Base-by-base conservation (phyloP, 2,329 filamentous ascomycete genomes). In the Dactylonectria estremocensis region DNA sequence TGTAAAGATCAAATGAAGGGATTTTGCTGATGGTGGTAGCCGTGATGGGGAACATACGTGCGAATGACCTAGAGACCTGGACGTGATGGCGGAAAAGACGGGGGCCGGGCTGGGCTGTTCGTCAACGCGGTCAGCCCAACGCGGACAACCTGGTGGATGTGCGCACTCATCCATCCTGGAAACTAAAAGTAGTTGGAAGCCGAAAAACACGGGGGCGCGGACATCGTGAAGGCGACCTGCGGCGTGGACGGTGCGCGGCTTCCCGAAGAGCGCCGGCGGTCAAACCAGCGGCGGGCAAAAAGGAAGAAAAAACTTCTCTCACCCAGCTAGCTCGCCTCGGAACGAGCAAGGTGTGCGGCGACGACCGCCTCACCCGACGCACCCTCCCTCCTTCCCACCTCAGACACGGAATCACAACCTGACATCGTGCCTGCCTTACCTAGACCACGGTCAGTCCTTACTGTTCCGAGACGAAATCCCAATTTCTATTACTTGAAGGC, bases 401-500 rank as follows among this genome's bases (percentile, higher is more conserved):
- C 24, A 49, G 31, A 62, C 52, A 40, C 54, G 55, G 55, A 54
- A 46, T 57, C 50, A 45, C 24, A 28, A 28, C 24, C 24, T 28
- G 24, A 28, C 24, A 28, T 28, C 24, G 24, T 28, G 24, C 24
- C 24, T 28, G 24, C 24, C 24, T 28, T 28, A 28, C 24, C 24
- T 28, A 28, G 24, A 28, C 24, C 24, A 28, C 24, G 24, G 24
- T 28, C 24, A 52, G 61, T 43, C 63, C 63, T 66, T 66, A 66
- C 63, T 66, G 33, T 40, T 53, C 50, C 50, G 50, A 53, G 50
- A 53, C 50, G 31, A 22, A 22, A 35, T 45, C 37, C 46, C 52
- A 48, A 56, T 66, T 66, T 66, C 64, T 66, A 58, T 66, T 66
- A 66, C 64, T 35, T 66, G 64, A 66, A 28, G 48, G 57, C 57